Percentiles rank a stretch among this genome's conserved stretches.
These are phyloP conservation scores for Fibroporia radiculosa DNA, from an alignment of 768 basidiomycete species.

Conservation along the genomic window DNA sequence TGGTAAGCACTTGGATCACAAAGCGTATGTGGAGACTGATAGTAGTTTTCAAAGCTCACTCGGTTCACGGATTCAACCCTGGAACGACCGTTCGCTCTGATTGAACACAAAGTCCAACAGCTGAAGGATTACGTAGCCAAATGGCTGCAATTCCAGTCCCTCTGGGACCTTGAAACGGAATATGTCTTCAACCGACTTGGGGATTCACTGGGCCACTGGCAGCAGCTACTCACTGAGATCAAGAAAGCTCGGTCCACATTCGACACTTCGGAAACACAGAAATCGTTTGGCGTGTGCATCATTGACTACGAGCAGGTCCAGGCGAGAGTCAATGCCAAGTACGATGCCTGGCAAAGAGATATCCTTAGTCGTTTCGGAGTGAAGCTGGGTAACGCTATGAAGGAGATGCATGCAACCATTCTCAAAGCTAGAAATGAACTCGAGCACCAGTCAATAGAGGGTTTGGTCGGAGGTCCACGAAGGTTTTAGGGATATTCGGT, in stretches of 20 bases:
- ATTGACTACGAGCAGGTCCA: constrained; percentile 99
- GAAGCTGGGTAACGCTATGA: constrained; percentile 93
- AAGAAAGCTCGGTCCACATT: constrained; percentile 95
- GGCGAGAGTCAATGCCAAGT: constrained; percentile 95
- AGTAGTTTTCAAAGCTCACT: constrained; percentile 47
- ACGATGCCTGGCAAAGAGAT: constrained; percentile 96
- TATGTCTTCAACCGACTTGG: constrained; percentile 94
- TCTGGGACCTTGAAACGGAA: constrained; percentile 98
- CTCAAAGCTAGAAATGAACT: constrained; percentile 91
- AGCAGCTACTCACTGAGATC: constrained; percentile 92
- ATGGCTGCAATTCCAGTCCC: constrained; percentile 98
- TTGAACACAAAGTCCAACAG: constrained; percentile 83
- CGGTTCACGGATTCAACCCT: constrained; percentile 67
- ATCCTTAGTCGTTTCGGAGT: constrained; percentile 87
- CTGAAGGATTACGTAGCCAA: constrained; percentile 89
- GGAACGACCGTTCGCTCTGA: constrained; percentile 73
- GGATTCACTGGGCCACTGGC: constrained; percentile 90
- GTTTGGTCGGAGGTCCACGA: constrained; percentile 56
- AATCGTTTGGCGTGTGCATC: constrained; percentile 86
- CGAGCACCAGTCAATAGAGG: constrained; percentile 95
- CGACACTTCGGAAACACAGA: constrained; percentile 91
- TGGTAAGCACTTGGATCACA: constrained; percentile 41
- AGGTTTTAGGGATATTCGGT: constrained; percentile 13
- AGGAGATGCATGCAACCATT: constrained; percentile 93
- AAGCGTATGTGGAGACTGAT: background rate